Evolutionary conservation across 2,329 filamentous ascomycete genomes (phyloP), one percentile per base, ranked within the genome.

Genomic region (Fusarium odoratissimum): DNA sequence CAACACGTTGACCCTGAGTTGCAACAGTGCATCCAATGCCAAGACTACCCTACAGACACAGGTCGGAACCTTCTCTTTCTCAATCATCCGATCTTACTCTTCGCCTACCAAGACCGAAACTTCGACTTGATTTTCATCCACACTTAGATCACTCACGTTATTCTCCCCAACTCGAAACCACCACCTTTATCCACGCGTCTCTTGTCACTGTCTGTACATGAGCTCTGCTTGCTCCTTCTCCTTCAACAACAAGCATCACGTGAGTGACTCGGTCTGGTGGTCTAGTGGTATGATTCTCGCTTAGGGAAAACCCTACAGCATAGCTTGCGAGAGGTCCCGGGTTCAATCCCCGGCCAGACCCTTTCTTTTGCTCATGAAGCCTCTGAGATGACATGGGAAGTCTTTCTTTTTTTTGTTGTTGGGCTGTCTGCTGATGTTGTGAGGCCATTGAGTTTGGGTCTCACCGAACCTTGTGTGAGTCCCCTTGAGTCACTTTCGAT

Each of bases 281-380:
- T 76, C 76, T 76, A 73, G 74, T 69, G 77, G 77, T 79, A 78
- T 79, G 76, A 78, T 79, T 79, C 76, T 78, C 75, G 77, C 76
- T 77, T 78, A 79, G 76, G 77, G 77, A 30, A 69, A 58, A 74
- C 69, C 76, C 75, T 75, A 64, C 38, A 76, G 74, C 79, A 72
- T 46, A 59, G 74, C 71, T 77, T 84, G 82, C 82, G 82, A 83
- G 82, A 83, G 82, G 82, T 83, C 82, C 82, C 82, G 82, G 81
- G 82, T 83, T 84, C 82, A 82, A 84, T 83, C 81, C 82, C 81
- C 82, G 82, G 82, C 81, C 81, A 82, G 81, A 82, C 75, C 40
- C 62, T 45, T 48, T 6, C 62, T 65, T 65, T 64, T 65, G 62
- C 46, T 2, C 1, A 11, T 4, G 12, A 37, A 12, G 19, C 3